A percentile compares a stretch with the other conserved stretches of the same genome.
Conservation (phyloP, 2,329 filamentous ascomycete genomes). For the Cladophialophora yegresii region DNA sequence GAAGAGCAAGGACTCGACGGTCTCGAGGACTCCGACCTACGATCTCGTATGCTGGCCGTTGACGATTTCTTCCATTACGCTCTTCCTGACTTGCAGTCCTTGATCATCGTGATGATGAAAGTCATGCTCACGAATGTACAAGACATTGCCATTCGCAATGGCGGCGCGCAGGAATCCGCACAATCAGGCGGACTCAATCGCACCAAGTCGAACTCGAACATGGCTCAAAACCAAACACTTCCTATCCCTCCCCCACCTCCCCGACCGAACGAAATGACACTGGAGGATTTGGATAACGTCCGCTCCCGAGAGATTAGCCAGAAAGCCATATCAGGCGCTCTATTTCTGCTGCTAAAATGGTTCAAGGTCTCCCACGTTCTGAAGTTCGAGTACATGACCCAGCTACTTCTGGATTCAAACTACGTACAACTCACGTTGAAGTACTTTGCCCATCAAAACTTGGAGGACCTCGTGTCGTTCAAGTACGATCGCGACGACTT, state of each 20-base stretch:
- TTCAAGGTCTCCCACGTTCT: slow-evolving; percentile 91
- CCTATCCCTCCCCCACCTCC: slow-evolving; percentile 36
- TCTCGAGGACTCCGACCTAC: slow-evolving; percentile 57
- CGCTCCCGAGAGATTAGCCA: slow-evolving; percentile 82
- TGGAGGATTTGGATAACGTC: slow-evolving; percentile 79
- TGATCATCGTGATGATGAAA: slow-evolving; percentile 90
- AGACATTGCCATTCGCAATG: slow-evolving; percentile 63
- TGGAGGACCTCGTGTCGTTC: slow-evolving; percentile 85
- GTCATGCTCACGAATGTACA: slow-evolving; percentile 85
- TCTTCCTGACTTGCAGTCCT: slow-evolving; percentile 83
- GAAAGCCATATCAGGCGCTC: slow-evolving; percentile 86
- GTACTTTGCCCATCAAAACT: slow-evolving; percentile 89
- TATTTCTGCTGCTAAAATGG: slow-evolving; percentile 92
- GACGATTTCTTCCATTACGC: slow-evolving; percentile 79
- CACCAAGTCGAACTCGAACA: slow-evolving; percentile 36
- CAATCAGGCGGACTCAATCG: slow-evolving; percentile 49
- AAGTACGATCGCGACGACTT: slow-evolving; percentile 79
- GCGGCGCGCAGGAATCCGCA: slow-evolving; percentile 50
- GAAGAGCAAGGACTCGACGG: slow-evolving; percentile 45
- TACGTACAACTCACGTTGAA: slow-evolving; percentile 92
- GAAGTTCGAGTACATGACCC: slow-evolving; percentile 94
- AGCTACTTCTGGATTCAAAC: slow-evolving; percentile 90
- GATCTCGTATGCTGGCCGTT: slow-evolving; percentile 68
- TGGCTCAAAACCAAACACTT: slow-evolving; percentile 31
- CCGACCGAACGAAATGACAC: slow-evolving; percentile 41